phyloP scores from a whole-genome alignment of 2,329 filamentous ascomycete species.

The Sarocladium oryzae region DNA sequence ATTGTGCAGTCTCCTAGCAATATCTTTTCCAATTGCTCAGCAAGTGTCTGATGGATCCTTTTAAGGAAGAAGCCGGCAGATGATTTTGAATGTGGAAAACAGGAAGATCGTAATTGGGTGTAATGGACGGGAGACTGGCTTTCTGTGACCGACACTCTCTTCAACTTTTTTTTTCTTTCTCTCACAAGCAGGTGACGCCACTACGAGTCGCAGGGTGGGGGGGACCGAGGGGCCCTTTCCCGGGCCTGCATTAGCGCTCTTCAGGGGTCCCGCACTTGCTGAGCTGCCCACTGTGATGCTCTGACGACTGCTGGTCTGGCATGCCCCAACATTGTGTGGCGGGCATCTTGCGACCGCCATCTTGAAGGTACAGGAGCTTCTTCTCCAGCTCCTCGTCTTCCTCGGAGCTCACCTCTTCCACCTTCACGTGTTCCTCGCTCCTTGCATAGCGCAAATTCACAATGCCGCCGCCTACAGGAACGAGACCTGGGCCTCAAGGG shows the following conservation, averaged over 20 bases:
- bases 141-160: not conserved
- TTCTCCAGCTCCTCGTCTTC: not conserved
- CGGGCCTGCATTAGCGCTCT: constrained; percentile 7
- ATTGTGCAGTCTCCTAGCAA: no score
- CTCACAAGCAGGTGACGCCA: constrained; percentile 4
- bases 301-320: no score
- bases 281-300: not conserved
- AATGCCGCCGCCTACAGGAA: constrained; percentile 31
- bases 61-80: no score
- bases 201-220: not conserved
- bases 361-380: not conserved
- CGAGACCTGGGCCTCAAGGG: constrained; percentile 14
- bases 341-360: not conserved
- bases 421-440: not conserved
- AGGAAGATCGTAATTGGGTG: not conserved
- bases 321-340: not conserved
- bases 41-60: no score
- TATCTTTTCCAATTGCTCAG: no score
- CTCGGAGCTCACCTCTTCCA: not conserved
- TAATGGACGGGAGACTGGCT: not conserved
- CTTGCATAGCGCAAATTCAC: constrained; percentile 11
- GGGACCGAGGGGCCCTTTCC: not conserved
- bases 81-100: not conserved
- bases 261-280: constrained; percentile 1
- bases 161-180: constrained; percentile 3